phyloP scores from a whole-genome alignment of 768 basidiomycete genomes.

The Amanita rubescens region DNA sequence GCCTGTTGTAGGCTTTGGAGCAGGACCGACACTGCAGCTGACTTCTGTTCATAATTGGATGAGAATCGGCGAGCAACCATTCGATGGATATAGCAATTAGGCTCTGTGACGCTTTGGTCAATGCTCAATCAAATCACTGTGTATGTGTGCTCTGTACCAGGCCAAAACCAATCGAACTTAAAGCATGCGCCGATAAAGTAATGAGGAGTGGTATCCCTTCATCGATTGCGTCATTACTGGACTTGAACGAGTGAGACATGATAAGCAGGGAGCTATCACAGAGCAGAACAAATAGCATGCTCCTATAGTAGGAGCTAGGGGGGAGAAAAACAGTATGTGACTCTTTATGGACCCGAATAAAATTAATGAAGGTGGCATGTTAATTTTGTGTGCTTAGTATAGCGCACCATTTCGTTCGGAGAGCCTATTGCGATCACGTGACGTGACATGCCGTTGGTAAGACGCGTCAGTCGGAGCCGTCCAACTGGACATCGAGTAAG shows the following conservation, averaged over 20 bases:
- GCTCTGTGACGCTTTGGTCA: constrained; percentile 24
- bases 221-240: constrained; percentile 4
- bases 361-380: background rate
- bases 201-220: constrained; percentile 19
- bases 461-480: no score
- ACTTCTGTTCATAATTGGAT: background rate
- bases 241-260: no score
- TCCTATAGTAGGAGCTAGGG: background rate
- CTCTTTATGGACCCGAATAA: background rate
- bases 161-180: constrained; percentile 22
- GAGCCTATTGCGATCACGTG: no score
- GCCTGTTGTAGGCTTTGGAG: background rate
- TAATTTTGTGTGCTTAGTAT: no score
- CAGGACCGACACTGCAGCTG: background rate
- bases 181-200: constrained; percentile 26
- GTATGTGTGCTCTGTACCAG: background rate
- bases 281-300: background rate
- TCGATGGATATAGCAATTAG: constrained; percentile 35
- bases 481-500: no score
- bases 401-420: no score
- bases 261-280: no score
- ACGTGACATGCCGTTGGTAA: no score
- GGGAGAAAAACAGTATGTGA: constrained; percentile 1
- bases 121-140: constrained; percentile 2
- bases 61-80: constrained; percentile 28